phyloP scores from a whole-genome alignment of 495 filamentous ascomycete species.

The Penicillium silybi region DNA sequence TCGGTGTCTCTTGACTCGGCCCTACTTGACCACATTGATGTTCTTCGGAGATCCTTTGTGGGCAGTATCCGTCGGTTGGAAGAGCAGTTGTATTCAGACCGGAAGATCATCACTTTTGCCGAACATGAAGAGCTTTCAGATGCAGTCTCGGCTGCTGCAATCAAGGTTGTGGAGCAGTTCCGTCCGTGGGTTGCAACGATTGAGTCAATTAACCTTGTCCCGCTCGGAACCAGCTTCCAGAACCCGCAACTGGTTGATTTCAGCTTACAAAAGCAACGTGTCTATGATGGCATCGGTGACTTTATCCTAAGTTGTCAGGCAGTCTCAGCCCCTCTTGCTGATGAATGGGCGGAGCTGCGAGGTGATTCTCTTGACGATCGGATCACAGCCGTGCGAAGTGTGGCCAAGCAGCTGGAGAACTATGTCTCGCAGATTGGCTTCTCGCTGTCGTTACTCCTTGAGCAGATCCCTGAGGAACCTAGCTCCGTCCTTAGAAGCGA shows the following conservation, averaged over 20 bases:
- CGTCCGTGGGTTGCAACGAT: constrained; percentile 81
- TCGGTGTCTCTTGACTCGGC: constrained; percentile 66
- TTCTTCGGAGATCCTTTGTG: constrained; percentile 73
- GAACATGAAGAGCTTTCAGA: constrained; percentile 72
- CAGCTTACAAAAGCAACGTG: constrained; percentile 79
- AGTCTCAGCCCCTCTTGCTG: constrained; percentile 80
- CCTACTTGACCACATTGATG: constrained; percentile 78
- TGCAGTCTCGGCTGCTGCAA: constrained; percentile 66
- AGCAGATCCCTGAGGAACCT: constrained; percentile 59
- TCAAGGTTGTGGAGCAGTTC: constrained; percentile 78
- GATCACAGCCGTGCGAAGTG: constrained; percentile 68
- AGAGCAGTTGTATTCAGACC: constrained; percentile 68
- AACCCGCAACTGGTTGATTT: constrained; percentile 87
- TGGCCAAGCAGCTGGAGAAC: constrained; percentile 75
- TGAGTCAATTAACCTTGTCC: constrained; percentile 81
- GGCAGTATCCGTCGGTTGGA: constrained; percentile 81
- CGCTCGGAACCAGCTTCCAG: constrained; percentile 68
- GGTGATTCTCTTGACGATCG: constrained; percentile 89
- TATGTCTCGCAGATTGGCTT: constrained; percentile 84
- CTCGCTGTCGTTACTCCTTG: constrained; percentile 79
- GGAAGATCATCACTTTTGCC: constrained; percentile 69
- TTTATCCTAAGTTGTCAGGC: constrained; percentile 81
- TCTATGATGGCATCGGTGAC: constrained; percentile 91
- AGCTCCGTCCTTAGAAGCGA: constrained; percentile 26
- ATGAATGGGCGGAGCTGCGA: constrained; percentile 92